Evolutionary conservation across 2,329 filamentous ascomycete species (phyloP).

Genomic region (Fusarium napiforme): DNA sequence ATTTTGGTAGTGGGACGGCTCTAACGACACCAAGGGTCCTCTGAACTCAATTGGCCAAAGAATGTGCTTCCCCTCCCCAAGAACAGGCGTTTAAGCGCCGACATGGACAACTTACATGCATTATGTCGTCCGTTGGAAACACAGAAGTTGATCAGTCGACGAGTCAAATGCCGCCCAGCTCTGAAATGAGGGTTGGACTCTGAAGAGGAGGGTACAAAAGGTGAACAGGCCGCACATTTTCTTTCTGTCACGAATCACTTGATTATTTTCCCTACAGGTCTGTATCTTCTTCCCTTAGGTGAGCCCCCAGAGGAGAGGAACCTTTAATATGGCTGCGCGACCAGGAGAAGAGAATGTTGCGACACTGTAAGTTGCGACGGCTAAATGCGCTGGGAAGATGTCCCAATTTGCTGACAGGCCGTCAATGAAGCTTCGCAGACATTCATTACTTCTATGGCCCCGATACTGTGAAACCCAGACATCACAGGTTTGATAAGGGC

Average conservation of each 20-base stretch:
- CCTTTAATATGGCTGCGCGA: slow-evolving; percentile 55
- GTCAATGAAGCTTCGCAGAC: slow-evolving; percentile 72
- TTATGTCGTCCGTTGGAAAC: slow-evolving; percentile 40
- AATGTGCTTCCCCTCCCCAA: slow-evolving; percentile 39
- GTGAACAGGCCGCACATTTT: slow-evolving; percentile 33
- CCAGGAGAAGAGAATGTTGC: slow-evolving; percentile 63
- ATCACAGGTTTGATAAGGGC: slow-evolving; percentile 82
- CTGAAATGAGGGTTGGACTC: neutral
- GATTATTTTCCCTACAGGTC: neutral
- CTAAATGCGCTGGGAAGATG: neutral
- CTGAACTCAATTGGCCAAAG: slow-evolving; percentile 36
- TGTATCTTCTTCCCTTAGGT: neutral
- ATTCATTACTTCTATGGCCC: slow-evolving; percentile 82
- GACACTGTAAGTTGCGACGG: slow-evolving; percentile 57
- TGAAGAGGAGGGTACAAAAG: slow-evolving; percentile 40
- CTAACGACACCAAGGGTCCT: slow-evolving; percentile 42
- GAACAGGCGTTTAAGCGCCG: slow-evolving; percentile 47
- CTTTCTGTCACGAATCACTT: slow-evolving; percentile 17
- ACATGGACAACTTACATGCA: slow-evolving; percentile 44
- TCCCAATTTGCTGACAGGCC: slow-evolving; percentile 16
- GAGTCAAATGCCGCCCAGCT: slow-evolving; percentile 37
- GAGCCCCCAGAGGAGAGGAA: slow-evolving; percentile 1
- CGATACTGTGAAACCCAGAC: slow-evolving; percentile 73
- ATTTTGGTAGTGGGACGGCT: slow-evolving; percentile 41
- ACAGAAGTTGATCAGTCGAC: slow-evolving; percentile 35